Evolutionary conservation across 208 protist genomes (phyloP), one percentile per base, ranked within the genome.

Genomic region (Acanthamoeba lenticulata): DNA sequence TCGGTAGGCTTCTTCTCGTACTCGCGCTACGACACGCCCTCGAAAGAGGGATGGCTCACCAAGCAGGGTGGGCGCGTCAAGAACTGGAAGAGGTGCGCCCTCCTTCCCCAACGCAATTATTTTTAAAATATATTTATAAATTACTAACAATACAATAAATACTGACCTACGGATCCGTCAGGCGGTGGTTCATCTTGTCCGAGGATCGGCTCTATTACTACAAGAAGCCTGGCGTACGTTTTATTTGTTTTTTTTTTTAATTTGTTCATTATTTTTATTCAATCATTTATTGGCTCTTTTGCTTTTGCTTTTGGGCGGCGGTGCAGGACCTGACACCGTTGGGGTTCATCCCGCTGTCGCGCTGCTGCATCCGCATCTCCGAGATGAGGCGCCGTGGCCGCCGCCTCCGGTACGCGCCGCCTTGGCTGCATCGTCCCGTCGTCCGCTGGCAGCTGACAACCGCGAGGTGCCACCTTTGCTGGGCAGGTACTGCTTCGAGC

Each of bases 1-100:
- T 88, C 79, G 45, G 79, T 88, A 27, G 79, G 79, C 17, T 88
- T 62, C 79, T 88, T 88, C 79, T 88, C 79, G 27, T 88, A 57
- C 79, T 44, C 32, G 32, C 67, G 67, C 24, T 77, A 77, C 34
- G 67, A 77, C 38, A 77, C 67, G 29, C 67, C 67, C 0, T 77
- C 67, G 11, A 77, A 77, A 34, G 67, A 77, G 67, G 67, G 67
- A 0, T 77, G 67, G 67, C 67, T 77, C 67, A 77, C 67, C 67
- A 77, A 77, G 67, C 67, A 77, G 67, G 67, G 29, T 6, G 36
- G 38, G 15, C 67, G 67, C 2, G 57, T 65, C 57, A 65, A 65
- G 57, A 65, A 65, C 57, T 65, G 57, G 57, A 65, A 65, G 57
- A 19, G 57, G 57, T 65, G 32, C 57, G 57, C 9, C 45, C n/a